Conservation (phyloP, 257 asterid species). For the Coffea canephora region DNA sequence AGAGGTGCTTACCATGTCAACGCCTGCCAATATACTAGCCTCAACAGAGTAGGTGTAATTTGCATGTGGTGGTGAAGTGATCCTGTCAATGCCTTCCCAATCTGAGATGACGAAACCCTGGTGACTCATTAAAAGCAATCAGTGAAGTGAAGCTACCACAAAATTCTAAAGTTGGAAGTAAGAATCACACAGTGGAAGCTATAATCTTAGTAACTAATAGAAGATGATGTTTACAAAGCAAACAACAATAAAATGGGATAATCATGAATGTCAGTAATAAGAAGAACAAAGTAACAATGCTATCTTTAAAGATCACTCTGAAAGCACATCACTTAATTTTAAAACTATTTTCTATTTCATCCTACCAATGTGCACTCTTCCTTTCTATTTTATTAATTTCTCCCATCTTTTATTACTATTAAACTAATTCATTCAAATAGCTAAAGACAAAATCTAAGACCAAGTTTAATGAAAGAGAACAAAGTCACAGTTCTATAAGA, state of each 20-base stretch:
- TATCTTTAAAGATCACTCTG: too few species aligned
- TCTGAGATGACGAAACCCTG: slow-evolving; percentile 95
- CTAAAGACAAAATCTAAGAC: too few species aligned
- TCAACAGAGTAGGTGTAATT: slow-evolving; percentile 78
- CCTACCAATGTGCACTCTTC: too few species aligned
- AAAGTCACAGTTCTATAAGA: too few species aligned
- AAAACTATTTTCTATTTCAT: too few species aligned
- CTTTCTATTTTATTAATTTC: too few species aligned
- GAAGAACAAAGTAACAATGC: background rate
- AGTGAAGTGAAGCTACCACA: slow-evolving; percentile 14
- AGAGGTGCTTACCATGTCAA: slow-evolving; percentile 61
- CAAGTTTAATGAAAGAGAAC: too few species aligned
- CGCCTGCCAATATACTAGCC: slow-evolving; percentile 74
- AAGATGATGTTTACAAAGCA: background rate
- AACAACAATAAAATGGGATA: background rate
- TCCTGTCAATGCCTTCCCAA: slow-evolving; percentile 81
- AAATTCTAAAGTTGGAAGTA: background rate
- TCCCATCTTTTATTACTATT: too few species aligned
- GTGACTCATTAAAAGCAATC: slow-evolving; percentile 15
- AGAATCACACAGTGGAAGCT: background rate
- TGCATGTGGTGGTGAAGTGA: slow-evolving; percentile 69
- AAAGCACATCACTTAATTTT: too few species aligned
- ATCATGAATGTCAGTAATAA: background rate
- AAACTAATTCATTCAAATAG: too few species aligned
- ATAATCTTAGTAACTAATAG: background rate